phyloP scores from a whole-genome alignment of 2,329 filamentous ascomycete genomes.

The Phaeosphaeria sp. region DNA sequence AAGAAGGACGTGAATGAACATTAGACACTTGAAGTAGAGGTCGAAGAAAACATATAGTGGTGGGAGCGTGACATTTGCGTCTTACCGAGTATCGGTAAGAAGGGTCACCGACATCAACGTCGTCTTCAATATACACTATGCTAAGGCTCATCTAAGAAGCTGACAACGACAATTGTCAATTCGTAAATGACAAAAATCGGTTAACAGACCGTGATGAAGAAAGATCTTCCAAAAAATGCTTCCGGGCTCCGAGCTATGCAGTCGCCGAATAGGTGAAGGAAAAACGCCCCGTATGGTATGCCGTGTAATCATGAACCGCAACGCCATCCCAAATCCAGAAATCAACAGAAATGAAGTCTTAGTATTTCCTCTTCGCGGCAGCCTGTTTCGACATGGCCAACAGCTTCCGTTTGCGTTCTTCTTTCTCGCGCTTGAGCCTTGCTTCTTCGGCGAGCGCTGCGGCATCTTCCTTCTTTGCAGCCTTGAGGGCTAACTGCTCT shows the following conservation, averaged over 20 bases:
- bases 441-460: conserved; percentile 66
- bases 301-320: conserved; percentile 34
- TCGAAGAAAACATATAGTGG: background rate
- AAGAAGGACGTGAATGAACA: background rate
- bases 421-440: conserved; percentile 42
- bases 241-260: conserved; percentile 42
- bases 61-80: background rate
- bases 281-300: conserved; percentile 36
- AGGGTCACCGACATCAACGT: background rate
- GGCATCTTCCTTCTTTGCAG: conserved; percentile 72
- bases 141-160: conserved; percentile 8
- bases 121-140: conserved; percentile 5
- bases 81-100: background rate
- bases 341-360: background rate
- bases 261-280: conserved; percentile 25
- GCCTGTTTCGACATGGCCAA: conserved; percentile 36
- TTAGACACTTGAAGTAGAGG: background rate
- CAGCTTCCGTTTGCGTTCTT: conserved; percentile 45
- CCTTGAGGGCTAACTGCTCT: conserved; percentile 66
- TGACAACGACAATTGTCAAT: conserved; percentile 24
- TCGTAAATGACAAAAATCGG: conserved; percentile 21
- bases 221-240: conserved; percentile 19
- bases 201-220: conserved; percentile 25
- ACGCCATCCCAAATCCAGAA: conserved; percentile 24
- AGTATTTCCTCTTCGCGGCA: conserved; percentile 40